These are phyloP conservation scores for Lineolata rhizophorae DNA, from an alignment of 495 filamentous ascomycete genomes.

Conservation along the genomic window DNA sequence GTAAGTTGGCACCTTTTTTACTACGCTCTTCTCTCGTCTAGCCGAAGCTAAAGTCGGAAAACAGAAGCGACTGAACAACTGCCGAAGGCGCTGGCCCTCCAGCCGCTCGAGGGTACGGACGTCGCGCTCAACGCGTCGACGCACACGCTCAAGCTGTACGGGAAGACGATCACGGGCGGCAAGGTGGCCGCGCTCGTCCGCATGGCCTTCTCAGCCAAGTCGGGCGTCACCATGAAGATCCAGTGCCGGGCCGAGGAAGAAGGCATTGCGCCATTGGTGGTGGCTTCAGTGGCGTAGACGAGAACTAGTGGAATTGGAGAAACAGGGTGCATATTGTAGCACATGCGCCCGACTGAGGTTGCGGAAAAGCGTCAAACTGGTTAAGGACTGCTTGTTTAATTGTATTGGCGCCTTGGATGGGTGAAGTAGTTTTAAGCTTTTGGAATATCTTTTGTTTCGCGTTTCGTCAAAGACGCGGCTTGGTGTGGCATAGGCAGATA, in stretches of 20 bases:
- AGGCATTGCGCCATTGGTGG: constrained; percentile 62
- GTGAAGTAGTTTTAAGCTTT: too few species aligned
- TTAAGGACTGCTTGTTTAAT: too few species aligned
- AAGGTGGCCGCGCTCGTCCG: constrained; percentile 68
- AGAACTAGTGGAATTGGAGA: too few species aligned
- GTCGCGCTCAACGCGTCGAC: constrained; percentile 70
- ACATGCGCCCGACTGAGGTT: too few species aligned
- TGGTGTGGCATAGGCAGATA: too few species aligned
- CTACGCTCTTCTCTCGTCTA: not conserved
- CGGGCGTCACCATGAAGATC: constrained; percentile 85
- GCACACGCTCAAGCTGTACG: constrained; percentile 86
- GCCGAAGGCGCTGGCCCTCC: constrained; percentile 63
- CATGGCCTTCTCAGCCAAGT: constrained; percentile 87
- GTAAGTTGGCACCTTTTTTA: constrained; percentile 36
- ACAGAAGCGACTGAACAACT: constrained; percentile 88
- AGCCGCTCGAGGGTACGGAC: constrained; percentile 85
- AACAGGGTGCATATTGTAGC: too few species aligned
- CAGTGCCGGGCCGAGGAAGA: constrained; percentile 80
- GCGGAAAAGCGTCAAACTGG: too few species aligned
- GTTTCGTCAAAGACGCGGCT: too few species aligned
- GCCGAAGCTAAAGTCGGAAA: not conserved
- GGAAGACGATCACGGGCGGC: constrained; percentile 84
- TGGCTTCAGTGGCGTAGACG: constrained; percentile 65
- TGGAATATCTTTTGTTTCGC: too few species aligned
- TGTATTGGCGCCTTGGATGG: too few species aligned